phyloP scores from a whole-genome alignment of 345 rosid species.

The Brassica juncea region DNA sequence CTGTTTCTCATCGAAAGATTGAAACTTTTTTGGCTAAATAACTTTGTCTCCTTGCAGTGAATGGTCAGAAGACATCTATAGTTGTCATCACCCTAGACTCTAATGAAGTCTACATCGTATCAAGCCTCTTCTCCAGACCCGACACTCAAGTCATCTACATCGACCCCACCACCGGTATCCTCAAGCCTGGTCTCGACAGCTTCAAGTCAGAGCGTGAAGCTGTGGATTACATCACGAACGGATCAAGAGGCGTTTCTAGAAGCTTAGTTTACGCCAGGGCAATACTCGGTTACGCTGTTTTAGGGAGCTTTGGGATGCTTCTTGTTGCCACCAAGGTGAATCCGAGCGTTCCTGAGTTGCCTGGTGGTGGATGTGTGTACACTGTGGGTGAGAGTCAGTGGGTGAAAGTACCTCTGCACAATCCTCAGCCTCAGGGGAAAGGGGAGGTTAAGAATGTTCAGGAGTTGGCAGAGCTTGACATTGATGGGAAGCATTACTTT shows the following conservation, averaged over 20 bases:
- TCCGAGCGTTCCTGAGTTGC: constrained; percentile 71
- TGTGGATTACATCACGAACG: constrained; percentile 62
- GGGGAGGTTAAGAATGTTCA: constrained; percentile 82
- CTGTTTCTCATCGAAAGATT: neutral
- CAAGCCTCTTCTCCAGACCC: constrained; percentile 60
- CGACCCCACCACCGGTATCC: constrained; percentile 85
- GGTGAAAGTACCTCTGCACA: constrained; percentile 77
- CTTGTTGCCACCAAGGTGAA: constrained; percentile 78
- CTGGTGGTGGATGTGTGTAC: constrained; percentile 91
- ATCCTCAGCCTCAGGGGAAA: constrained; percentile 85
- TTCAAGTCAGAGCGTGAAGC: constrained; percentile 86
- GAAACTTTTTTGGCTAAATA: neutral
- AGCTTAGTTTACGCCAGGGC: constrained; percentile 60
- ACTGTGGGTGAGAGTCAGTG: constrained; percentile 87
- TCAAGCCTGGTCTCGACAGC: constrained; percentile 66
- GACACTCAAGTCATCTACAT: constrained; percentile 81
- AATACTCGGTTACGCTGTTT: constrained; percentile 79
- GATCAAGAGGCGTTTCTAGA: constrained; percentile 58
- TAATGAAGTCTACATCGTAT: constrained; percentile 75
- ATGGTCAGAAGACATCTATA: constrained; percentile 74
- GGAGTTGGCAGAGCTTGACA: constrained; percentile 86
- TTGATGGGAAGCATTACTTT: constrained; percentile 93
- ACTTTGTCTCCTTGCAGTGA: constrained; percentile 39
- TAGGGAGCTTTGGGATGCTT: constrained; percentile 83
- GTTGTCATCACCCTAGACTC: constrained; percentile 69